Percentiles rank a stretch among this genome's conserved stretches.
These are phyloP conservation scores for Neospermospora avenae DNA, from an alignment of 2,329 filamentous ascomycete genomes.

Conservation along the genomic window DNA sequence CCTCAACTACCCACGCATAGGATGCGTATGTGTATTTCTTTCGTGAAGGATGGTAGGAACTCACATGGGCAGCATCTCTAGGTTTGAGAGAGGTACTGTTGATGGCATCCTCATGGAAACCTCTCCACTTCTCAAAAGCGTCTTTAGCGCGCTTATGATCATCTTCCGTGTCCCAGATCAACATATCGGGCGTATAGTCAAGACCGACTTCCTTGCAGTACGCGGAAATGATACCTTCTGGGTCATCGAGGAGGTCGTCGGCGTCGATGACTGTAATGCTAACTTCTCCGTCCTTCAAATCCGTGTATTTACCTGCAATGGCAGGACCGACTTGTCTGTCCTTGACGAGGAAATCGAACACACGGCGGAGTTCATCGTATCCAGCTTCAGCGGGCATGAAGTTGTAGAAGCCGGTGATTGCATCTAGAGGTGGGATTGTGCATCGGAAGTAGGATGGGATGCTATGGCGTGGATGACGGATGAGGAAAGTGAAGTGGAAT, in stretches of 20 bases:
- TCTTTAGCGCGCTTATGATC: slow-evolving; percentile 65
- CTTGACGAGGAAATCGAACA: slow-evolving; percentile 80
- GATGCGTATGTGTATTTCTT: too few relatives aligned
- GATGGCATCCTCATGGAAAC: slow-evolving; percentile 95
- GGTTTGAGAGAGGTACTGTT: slow-evolving; percentile 73
- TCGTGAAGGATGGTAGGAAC: slow-evolving; percentile 26
- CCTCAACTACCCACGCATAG: not conserved
- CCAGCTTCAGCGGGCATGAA: slow-evolving; percentile 89
- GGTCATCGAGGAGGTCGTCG: slow-evolving; percentile 87
- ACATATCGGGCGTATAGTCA: slow-evolving; percentile 72
- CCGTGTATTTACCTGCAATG: slow-evolving; percentile 45
- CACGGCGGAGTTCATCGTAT: slow-evolving; percentile 78
- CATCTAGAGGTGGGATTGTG: slow-evolving; percentile 80
- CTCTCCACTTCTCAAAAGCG: slow-evolving; percentile 94
- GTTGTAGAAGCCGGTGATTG: slow-evolving; percentile 78
- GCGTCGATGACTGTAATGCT: slow-evolving; percentile 87
- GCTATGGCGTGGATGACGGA: slow-evolving; percentile 87
- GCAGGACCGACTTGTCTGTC: slow-evolving; percentile 68
- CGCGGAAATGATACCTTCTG: slow-evolving; percentile 67
- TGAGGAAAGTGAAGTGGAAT: slow-evolving; percentile 95
- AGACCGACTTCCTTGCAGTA: slow-evolving; percentile 83
- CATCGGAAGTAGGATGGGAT: slow-evolving; percentile 95
- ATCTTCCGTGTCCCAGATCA: slow-evolving; percentile 77
- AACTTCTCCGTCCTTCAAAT: slow-evolving; percentile 39
- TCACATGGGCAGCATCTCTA: slow-evolving; percentile 59